Conservation (phyloP, 108 stramenopile genomes). For the Fistulifera solaris region DNA sequence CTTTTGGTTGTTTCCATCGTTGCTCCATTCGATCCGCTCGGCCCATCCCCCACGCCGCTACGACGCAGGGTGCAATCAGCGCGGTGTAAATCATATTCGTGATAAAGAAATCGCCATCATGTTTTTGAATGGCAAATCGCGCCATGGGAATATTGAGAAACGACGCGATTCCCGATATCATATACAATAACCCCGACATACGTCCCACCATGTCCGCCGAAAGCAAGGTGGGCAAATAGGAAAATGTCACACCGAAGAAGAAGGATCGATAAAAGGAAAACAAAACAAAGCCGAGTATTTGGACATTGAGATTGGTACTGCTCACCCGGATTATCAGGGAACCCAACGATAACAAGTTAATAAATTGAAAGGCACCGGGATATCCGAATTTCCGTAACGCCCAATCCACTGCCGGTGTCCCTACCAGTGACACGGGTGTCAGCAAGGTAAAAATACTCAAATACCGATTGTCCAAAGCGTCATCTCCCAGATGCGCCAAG, state of each 20-base stretch:
- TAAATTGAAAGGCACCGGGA: constrained; percentile 16
- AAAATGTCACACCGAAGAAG: constrained; percentile 23
- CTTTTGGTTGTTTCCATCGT: background rate
- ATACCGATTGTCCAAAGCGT: constrained; percentile 29
- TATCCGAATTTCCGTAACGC: constrained; percentile 20
- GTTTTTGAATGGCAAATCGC: constrained; percentile 11
- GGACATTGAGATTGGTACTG: constrained; percentile 23
- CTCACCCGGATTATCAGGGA: constrained; percentile 20
- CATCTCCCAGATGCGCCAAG: constrained; percentile 31
- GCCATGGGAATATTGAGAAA: constrained; percentile 31
- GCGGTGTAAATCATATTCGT: constrained; percentile 25
- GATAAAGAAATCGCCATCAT: constrained; percentile 31
- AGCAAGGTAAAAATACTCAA: constrained; percentile 32
- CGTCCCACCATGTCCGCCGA: constrained; percentile 17
- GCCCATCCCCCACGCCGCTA: constrained; percentile 13
- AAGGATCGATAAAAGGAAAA: constrained; percentile 39
- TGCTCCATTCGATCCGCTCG: background rate
- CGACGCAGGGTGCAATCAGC: constrained; percentile 14
- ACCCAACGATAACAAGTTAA: constrained; percentile 13
- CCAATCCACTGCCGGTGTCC: constrained; percentile 26
- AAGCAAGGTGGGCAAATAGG: constrained; percentile 22
- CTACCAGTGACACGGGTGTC: constrained; percentile 28
- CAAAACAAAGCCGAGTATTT: constrained; percentile 35
- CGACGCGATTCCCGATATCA: constrained; percentile 13
- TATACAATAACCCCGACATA: constrained; percentile 17